A percentile compares a stretch with the other conserved stretches of the same genome.
These are phyloP conservation scores for Polygonum maritimum DNA, from an alignment of 148 eudicot species.

Conservation along the genomic window DNA sequence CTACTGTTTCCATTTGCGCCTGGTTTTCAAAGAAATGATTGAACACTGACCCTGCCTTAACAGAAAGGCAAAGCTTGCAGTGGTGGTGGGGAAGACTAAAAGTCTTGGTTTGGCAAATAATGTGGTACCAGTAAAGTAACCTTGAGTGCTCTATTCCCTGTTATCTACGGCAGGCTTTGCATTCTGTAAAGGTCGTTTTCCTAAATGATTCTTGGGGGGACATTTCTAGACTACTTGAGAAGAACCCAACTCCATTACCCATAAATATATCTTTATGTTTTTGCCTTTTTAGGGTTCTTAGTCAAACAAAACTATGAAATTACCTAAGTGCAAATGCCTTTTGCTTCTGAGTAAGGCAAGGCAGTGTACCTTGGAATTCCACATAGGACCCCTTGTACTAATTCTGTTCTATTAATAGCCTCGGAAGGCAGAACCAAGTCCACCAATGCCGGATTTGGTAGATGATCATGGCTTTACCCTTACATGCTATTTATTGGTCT, in stretches of 20 bases:
- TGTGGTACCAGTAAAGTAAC: background rate
- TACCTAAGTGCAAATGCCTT: background rate
- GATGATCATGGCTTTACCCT: background rate
- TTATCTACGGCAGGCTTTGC: background rate
- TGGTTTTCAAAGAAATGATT: background rate
- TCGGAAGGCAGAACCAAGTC: background rate
- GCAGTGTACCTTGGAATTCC: background rate
- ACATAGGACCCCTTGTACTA: background rate
- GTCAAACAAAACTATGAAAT: background rate
- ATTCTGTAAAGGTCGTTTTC: background rate
- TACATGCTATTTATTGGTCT: no score
- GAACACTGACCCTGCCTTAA: background rate
- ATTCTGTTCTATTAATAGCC: background rate
- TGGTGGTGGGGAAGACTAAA: background rate
- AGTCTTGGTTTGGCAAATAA: background rate
- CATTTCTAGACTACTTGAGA: background rate
- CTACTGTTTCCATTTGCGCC: background rate
- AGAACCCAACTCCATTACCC: background rate
- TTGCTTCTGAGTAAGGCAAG: background rate
- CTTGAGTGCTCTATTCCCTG: background rate
- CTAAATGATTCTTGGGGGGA: background rate
- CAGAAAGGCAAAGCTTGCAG: background rate
- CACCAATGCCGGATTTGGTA: background rate
- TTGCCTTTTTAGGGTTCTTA: conserved; percentile 2
- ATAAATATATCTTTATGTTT: background rate